Evolutionary conservation across 495 filamentous ascomycete genomes (phyloP), one percentile per base, ranked within the genome.

Genomic region (Neurospora sp.): DNA sequence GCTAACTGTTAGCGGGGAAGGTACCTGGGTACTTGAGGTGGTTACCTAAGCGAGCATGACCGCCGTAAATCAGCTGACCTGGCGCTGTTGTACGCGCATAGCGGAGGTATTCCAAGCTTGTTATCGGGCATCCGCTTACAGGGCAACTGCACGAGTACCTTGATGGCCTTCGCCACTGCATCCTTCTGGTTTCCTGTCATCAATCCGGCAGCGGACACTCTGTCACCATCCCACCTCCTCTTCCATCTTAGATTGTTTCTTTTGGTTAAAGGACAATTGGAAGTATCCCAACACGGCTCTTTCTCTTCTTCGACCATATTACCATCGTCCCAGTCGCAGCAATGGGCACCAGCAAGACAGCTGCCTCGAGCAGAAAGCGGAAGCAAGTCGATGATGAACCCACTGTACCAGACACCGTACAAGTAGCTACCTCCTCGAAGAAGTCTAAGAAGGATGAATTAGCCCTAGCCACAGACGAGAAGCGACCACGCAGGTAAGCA

Each of bases 401-500:
- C 35, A 18, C 23, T 14, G n/a, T 16, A 4, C 9, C 31, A 37
- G 18, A 62, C 4, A 39, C 37, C 18, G 4, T 35, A 7, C 16
- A 14, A 37, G 3, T 39, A 40, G n/a, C 23, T n/a, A 46, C 54
- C 1, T 44, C 66, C 14, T 31, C 46, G 3, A 75, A 71, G 72
- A 75, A 71, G 54, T 35, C n/a, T 12, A 46, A 72, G 70, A 42
- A 38, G 20, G 39, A 66, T 18, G 54, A 37, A 12, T 18, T 66
- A 66, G 54, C 27, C 27, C 12, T 10, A 0, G 11, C 54, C 0
- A 23, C 69, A 20, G 38, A 44, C n/a, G 78, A 78, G 59, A 78
- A 78, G 35, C 73, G 77, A 38, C 71, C 75, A 4, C 77, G 77
- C 44, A 72, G 69, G 77, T 75, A 77, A 6, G 70, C 2, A 39